These are phyloP conservation scores for Sphagnum fallax DNA, from an alignment of 228 moss, liverwort and hornwort species.

Conservation along the genomic window DNA sequence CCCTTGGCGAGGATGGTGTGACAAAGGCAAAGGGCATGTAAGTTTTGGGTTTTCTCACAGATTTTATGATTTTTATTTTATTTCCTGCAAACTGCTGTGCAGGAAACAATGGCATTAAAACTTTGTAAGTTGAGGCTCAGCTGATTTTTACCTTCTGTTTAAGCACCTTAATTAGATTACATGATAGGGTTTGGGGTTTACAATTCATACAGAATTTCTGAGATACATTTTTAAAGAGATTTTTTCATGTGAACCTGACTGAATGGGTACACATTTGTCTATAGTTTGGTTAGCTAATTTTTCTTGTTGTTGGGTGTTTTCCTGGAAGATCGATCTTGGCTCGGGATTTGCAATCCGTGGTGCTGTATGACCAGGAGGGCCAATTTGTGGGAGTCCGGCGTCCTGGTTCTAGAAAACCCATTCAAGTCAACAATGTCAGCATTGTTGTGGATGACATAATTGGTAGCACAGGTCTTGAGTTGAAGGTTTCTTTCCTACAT, in stretches of 20 bases:
- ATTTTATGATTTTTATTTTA: neutral
- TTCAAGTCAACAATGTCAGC: conserved; percentile 66
- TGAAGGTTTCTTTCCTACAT: conserved; percentile 38
- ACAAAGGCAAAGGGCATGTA: conserved; percentile 70
- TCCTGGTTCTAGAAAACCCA: conserved; percentile 74
- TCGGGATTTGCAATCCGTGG: conserved; percentile 86
- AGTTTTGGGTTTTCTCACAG: conserved; percentile 7
- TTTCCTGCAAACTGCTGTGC: too few species aligned
- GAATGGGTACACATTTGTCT: too few species aligned
- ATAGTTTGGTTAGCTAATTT: too few species aligned
- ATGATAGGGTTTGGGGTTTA: too few species aligned
- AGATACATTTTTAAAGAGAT: too few species aligned
- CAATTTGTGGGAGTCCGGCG: conserved; percentile 88
- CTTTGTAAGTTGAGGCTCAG: too few species aligned
- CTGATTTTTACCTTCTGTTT: too few species aligned
- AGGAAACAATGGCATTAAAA: too few species aligned
- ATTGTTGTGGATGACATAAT: conserved; percentile 87
- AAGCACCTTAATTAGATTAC: too few species aligned
- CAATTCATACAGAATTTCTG: too few species aligned
- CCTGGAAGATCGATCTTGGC: conserved; percentile 71
- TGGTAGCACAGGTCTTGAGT: conserved; percentile 87
- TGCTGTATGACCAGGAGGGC: conserved; percentile 85
- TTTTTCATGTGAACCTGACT: too few species aligned
- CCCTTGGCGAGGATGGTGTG: conserved; percentile 53
- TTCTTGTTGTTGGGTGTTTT: neutral